Evolutionary conservation across 768 basidiomycete species (phyloP).

Genomic region (Panaeolus papilionaceus): DNA sequence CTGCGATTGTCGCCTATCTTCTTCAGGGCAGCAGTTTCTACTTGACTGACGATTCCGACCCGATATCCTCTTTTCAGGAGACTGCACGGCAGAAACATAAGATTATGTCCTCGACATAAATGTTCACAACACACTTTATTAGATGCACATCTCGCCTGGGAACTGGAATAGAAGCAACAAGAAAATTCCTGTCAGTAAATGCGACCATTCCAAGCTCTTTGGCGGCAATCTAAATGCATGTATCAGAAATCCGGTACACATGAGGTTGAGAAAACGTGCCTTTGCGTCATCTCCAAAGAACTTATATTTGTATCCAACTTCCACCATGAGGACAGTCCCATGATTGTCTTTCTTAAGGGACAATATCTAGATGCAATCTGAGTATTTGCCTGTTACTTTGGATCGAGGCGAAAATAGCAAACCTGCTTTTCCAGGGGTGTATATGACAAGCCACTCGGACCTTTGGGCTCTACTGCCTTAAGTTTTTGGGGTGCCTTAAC

Average conservation of each 20-base stretch:
- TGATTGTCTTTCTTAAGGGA: conserved; percentile 69
- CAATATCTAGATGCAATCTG: conserved; percentile 44
- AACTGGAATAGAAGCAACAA: conserved; percentile 76
- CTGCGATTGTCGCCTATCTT: conserved; percentile 80
- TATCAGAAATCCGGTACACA: neutral
- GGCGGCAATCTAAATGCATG: conserved; percentile 61
- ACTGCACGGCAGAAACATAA: conserved; percentile 33
- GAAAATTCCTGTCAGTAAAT: conserved; percentile 73
- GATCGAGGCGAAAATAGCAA: neutral
- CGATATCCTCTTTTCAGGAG: conserved; percentile 80
- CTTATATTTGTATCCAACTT: conserved; percentile 84
- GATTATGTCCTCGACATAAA: neutral
- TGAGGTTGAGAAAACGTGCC: conserved; percentile 39
- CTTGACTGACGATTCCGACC: conserved; percentile 84
- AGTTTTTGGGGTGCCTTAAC: conserved; percentile 38
- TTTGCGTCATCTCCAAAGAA: conserved; percentile 89
- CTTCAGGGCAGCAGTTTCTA: conserved; percentile 89
- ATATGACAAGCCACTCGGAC: conserved; percentile 73
- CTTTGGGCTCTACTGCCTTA: conserved; percentile 53
- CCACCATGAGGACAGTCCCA: conserved; percentile 75
- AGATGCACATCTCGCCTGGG: conserved; percentile 74
- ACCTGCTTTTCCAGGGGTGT: conserved; percentile 83
- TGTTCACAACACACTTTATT: conserved; percentile 60
- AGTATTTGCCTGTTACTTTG: neutral
- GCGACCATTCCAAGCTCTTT: conserved; percentile 82